These are phyloP conservation scores for Claviceps monticola DNA, from an alignment of 2,329 filamentous ascomycete genomes.

Conservation along the genomic window DNA sequence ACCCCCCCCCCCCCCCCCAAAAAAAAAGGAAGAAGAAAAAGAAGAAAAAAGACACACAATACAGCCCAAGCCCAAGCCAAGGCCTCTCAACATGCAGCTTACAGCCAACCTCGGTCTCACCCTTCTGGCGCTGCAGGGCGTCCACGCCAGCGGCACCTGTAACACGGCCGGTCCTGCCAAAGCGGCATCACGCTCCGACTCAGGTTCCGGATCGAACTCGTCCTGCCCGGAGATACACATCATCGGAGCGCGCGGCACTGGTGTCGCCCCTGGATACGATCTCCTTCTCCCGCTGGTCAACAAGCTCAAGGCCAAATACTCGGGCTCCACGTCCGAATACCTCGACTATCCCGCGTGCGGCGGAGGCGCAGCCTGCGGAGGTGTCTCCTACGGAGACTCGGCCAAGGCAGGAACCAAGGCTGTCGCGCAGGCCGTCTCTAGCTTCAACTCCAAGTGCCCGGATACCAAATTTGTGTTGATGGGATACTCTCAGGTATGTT, in stretches of 20 bases:
- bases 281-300: conserved; percentile 36
- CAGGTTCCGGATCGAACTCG: not conserved
- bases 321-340: conserved; percentile 38
- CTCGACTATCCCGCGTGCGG: conserved; percentile 50
- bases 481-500: conserved; percentile 45
- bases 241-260: conserved; percentile 34
- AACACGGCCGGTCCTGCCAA: too few relatives aligned
- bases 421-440: conserved; percentile 28
- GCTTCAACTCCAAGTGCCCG: conserved; percentile 42
- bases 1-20: too few relatives aligned
- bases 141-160: not conserved
- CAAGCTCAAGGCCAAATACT: conserved; percentile 30
- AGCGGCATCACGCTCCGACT: too few relatives aligned
- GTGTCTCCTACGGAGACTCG: conserved; percentile 47
- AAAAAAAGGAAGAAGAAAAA: too few relatives aligned
- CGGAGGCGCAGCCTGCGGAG: conserved; percentile 42
- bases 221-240: conserved; percentile 22
- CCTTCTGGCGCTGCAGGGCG: not conserved
- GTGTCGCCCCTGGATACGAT: conserved; percentile 37
- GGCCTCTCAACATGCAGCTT: not conserved
- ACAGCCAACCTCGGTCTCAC: not conserved
- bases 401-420: not conserved
- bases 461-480: conserved; percentile 43
- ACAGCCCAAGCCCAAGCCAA: not conserved
- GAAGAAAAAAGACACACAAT: too few relatives aligned